Conservation (phyloP, 2,329 filamentous ascomycete genomes). For the Penicillium vulpinum region DNA sequence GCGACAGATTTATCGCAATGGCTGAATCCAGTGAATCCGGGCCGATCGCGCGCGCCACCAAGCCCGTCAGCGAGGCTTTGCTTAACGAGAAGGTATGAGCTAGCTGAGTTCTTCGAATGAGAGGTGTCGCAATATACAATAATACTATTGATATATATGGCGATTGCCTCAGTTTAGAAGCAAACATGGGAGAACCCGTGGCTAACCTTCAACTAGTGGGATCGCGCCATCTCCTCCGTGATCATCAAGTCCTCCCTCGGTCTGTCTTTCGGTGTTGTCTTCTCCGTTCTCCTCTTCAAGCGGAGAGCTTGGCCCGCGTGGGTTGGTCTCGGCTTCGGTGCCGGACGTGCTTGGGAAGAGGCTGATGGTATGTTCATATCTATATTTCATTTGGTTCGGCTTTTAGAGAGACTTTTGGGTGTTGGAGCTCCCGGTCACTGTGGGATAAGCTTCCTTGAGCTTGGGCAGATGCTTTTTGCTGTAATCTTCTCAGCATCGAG, state of each 20-base stretch:
- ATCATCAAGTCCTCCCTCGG: conserved; percentile 95
- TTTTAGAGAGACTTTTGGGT: neutral
- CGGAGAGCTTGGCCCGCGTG: conserved; percentile 97
- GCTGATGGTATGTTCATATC: conserved; percentile 70
- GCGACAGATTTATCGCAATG: conserved; percentile 47
- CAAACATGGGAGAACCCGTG: neutral
- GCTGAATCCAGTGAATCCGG: conserved; percentile 56
- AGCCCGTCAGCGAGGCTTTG: conserved; percentile 93
- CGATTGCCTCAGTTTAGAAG: neutral
- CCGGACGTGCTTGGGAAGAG: conserved; percentile 95
- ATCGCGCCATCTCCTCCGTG: conserved; percentile 95
- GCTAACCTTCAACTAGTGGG: conserved; percentile 67
- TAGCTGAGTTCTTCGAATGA: neutral
- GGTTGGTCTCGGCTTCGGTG: conserved; percentile 90
- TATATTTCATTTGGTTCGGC: neutral
- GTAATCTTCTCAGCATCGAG: neutral
- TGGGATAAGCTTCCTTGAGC: neutral
- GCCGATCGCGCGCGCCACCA: conserved; percentile 64
- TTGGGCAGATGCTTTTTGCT: neutral
- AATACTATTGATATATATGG: neutral
- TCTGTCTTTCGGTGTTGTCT: conserved; percentile 95
- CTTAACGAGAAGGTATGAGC: conserved; percentile 92
- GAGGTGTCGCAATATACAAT: neutral
- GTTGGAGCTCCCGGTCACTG: neutral
- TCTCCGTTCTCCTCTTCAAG: conserved; percentile 98